A percentile compares a stretch with the other conserved stretches of the same genome.
Evolutionary conservation across 2,329 filamentous ascomycete species (phyloP).

Genomic region (Fusarium sp.): DNA sequence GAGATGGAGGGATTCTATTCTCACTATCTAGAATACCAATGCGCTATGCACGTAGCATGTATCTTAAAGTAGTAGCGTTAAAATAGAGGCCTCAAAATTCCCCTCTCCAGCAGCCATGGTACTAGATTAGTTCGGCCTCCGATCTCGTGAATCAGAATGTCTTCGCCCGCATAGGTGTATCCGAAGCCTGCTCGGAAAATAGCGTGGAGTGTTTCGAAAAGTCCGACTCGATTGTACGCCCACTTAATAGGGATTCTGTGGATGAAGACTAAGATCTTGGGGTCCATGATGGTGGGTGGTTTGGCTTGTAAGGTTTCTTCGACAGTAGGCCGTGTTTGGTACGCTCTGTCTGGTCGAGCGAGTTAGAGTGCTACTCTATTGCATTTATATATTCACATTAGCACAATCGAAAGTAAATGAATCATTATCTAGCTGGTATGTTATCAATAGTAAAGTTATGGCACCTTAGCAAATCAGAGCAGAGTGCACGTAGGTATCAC

Average conservation of each 20-base stretch:
- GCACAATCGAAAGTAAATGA: background rate
- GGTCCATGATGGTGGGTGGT: background rate
- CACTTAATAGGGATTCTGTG: background rate
- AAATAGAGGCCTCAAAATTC: background rate
- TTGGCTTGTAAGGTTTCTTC: no score
- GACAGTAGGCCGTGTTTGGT: no score
- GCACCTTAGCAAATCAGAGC: background rate
- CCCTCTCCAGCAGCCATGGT: background rate
- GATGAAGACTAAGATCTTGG: background rate
- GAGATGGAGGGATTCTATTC: no score
- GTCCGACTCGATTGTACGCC: background rate
- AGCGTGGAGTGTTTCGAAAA: background rate
- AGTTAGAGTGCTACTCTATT: background rate
- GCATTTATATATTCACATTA: no score
- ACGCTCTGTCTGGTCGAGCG: no score
- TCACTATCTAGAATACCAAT: no score
- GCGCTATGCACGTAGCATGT: no score
- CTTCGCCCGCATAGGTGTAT: no score
- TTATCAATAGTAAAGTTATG: background rate
- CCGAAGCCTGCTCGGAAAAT: background rate
- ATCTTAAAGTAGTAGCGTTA: no score
- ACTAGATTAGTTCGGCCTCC: background rate
- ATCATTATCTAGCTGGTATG: background rate
- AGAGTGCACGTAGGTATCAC: no score
- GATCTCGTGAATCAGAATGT: no score